Base-by-base conservation (phyloP, 1,284 basidiomycete genomes). In the Rhodotorula sp. region DNA sequence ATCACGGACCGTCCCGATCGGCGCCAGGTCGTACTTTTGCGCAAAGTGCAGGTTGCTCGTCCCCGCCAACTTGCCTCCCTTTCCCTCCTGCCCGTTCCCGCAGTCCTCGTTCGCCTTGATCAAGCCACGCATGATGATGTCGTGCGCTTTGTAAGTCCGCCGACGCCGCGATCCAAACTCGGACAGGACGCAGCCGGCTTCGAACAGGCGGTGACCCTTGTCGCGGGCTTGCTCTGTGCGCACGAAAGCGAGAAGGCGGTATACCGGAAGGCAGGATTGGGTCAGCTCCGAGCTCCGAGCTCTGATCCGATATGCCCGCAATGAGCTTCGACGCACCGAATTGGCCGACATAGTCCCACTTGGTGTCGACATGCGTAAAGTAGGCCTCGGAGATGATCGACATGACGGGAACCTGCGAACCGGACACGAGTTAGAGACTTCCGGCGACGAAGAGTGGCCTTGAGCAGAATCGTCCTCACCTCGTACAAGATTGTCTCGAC, bases 91-190 rank as follows among this genome's bases (percentile, higher is more conserved):
- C 82, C 18, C 83, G 79, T 55, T 82, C 42, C 53, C 53, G 26
- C 51, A 45, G 80, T 55, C 88, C 86, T 42, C 84, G 82, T 49
- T 85, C 82, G 90, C 93, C 22, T 84, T 84, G 48, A 90, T 79
- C 56, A 99, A 83, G 0, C 86, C 87, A 60, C 85, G 80, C 44
- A 99, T 82, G 30, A 97, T 89, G 51, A 90, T 81, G 75, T 93
- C 90, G 71, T 99, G 96, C 0, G 87, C 84, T 20, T 85, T 80
- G 76, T 87, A 93, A 7, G 91, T 93, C 54, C 96, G 84, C 72
- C 96, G 83, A 53, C 96, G 84, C 20, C 95, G 85, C 2, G 95
- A 95, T 3, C 96, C 96, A 74, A 98, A 98, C 79, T 99, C 96
- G 78, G 89, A 93, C 79, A 96, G 90, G 3, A 82, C 79, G 75